These are phyloP conservation scores for Yamadazyma friedrichii DNA, from an alignment of 1,139 yeast species.

Conservation along the genomic window DNA sequence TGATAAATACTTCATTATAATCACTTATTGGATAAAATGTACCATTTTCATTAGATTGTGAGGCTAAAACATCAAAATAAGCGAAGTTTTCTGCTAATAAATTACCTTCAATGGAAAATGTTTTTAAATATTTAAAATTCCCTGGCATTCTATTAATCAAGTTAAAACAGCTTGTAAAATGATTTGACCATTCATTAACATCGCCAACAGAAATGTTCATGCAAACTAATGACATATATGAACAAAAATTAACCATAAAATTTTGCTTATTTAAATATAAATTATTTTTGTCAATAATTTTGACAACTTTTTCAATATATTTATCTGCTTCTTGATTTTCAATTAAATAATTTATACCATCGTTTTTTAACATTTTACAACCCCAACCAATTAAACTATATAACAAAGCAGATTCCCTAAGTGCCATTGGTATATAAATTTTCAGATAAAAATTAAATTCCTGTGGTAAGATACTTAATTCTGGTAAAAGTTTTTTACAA, in stretches of 20 bases:
- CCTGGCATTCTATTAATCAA: slow-evolving; percentile 28
- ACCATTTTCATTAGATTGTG: slow-evolving; percentile 27
- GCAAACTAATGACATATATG: slow-evolving; percentile 30
- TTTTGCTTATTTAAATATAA: slow-evolving; percentile 7
- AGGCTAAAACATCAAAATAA: slow-evolving; percentile 25
- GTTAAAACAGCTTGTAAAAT: slow-evolving; percentile 27
- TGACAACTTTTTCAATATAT: not conserved
- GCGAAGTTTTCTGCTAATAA: slow-evolving; percentile 18
- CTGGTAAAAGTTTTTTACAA: slow-evolving; percentile 26
- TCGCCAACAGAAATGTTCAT: slow-evolving; percentile 36
- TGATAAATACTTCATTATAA: slow-evolving; percentile 12
- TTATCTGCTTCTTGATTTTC: slow-evolving; percentile 5
- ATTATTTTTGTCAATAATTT: slow-evolving; percentile 4
- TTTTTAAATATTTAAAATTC: slow-evolving; percentile 20
- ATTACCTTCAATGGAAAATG: slow-evolving; percentile 22
- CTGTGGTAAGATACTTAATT: slow-evolving; percentile 28
- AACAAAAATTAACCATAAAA: slow-evolving; percentile 25
- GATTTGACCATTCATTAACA: slow-evolving; percentile 28
- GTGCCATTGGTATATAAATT: slow-evolving; percentile 32
- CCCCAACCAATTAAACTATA: slow-evolving; percentile 28
- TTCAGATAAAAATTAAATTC: slow-evolving; percentile 28
- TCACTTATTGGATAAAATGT: slow-evolving; percentile 22
- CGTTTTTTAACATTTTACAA: slow-evolving; percentile 6
- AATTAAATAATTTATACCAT: slow-evolving; percentile 6
- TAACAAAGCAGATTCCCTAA: slow-evolving; percentile 25